A percentile compares a stretch with the other conserved stretches of the same genome.
phyloP scores from a whole-genome alignment of 169 alveolate species.

The Cystoisospora suis region DNA sequence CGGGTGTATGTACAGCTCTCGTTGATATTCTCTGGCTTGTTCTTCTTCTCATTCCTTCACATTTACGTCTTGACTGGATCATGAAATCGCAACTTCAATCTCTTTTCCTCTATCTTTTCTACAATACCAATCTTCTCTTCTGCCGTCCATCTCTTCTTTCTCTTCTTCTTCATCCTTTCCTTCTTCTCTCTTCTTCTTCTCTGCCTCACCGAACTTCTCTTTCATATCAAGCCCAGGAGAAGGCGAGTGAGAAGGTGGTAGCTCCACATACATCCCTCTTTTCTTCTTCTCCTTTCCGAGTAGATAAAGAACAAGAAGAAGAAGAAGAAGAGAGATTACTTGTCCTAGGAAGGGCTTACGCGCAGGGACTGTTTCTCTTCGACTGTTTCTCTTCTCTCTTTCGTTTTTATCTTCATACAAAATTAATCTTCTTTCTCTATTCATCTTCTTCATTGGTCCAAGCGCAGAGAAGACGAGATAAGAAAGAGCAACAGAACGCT shows the following conservation, averaged over 20 bases:
- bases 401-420: background rate
- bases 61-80: background rate
- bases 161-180: constrained; percentile 1
- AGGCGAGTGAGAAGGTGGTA: too few species aligned
- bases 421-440: too few species aligned
- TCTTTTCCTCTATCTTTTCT: background rate
- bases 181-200: background rate
- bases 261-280: too few species aligned
- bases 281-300: too few species aligned
- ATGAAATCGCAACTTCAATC: background rate
- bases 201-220: too few species aligned
- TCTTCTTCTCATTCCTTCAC: background rate
- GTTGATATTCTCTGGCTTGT: background rate
- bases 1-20: background rate
- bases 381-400: background rate
- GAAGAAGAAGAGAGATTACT: background rate
- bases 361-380: background rate
- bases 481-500: background rate
- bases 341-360: background rate
- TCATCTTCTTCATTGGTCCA: too few species aligned
- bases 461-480: background rate
- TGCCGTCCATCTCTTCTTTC: background rate
- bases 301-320: too few species aligned
- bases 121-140: background rate
- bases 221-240: too few species aligned